Conservation (phyloP, 805 yeast genomes). For the Ogataea chonburiensis region DNA sequence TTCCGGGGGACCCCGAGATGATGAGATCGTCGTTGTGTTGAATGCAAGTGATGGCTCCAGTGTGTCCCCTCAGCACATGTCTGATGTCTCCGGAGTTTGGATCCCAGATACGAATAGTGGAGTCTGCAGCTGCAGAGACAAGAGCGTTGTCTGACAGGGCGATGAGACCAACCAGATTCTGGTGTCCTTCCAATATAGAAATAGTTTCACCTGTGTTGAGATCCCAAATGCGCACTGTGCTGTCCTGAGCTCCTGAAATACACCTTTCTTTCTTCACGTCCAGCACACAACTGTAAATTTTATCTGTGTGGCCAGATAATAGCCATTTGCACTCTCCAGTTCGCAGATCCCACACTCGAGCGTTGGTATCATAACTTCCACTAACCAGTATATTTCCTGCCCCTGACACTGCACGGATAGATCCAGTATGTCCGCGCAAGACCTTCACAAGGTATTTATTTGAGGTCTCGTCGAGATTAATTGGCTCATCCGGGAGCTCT, state of each 20-base stretch:
- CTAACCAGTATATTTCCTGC: conserved; percentile 79
- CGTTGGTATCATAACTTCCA: conserved; percentile 87
- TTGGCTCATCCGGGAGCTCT: conserved; percentile 37
- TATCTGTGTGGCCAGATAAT: conserved; percentile 79
- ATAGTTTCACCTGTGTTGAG: conserved; percentile 69
- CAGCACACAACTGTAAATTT: conserved; percentile 84
- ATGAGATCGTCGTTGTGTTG: conserved; percentile 82
- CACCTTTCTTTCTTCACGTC: conserved; percentile 77
- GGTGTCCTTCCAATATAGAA: conserved; percentile 79
- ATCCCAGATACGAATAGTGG: conserved; percentile 90
- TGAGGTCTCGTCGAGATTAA: conserved; percentile 38
- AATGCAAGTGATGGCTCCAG: conserved; percentile 88
- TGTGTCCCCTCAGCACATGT: conserved; percentile 75
- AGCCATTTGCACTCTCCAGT: conserved; percentile 72
- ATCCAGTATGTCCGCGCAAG: conserved; percentile 70
- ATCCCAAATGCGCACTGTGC: conserved; percentile 88
- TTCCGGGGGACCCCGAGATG: conserved; percentile 85
- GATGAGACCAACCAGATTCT: conserved; percentile 83
- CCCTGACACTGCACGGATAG: conserved; percentile 87
- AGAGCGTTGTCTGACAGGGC: conserved; percentile 72
- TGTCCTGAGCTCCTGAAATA: conserved; percentile 89
- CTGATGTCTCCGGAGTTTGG: conserved; percentile 69
- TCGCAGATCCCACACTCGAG: conserved; percentile 88
- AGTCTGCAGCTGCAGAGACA: conserved; percentile 95
- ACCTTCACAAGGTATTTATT: conserved; percentile 70